Conservation (phyloP, 2,329 filamentous ascomycete genomes). For the Rhinocladiella similis region DNA sequence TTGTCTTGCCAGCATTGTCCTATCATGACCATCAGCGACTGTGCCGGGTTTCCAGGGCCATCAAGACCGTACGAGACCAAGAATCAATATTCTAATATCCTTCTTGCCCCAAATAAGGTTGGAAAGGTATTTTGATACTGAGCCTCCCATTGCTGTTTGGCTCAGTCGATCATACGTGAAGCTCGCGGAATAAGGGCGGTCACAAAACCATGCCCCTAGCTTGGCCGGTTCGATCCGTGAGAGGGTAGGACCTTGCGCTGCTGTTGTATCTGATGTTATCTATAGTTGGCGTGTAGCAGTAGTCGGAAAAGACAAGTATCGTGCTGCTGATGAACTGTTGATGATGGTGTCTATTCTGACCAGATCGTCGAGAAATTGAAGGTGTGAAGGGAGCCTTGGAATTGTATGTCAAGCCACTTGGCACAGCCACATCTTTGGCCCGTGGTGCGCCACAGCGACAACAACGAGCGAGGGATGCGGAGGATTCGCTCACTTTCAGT, state of each 20-base stretch:
- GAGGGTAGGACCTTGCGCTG: neutral
- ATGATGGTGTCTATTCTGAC: no score
- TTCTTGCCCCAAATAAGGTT: constrained; percentile 86
- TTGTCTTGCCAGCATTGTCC: constrained; percentile 99
- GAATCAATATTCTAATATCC: constrained; percentile 93
- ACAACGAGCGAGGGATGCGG: no score
- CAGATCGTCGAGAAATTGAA: no score
- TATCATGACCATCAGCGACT: constrained; percentile 40
- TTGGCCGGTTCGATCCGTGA: neutral
- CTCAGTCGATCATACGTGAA: neutral
- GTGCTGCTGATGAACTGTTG: no score
- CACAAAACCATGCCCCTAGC: constrained; percentile 16
- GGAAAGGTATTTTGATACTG: constrained; percentile 62
- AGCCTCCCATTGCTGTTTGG: constrained; percentile 52
- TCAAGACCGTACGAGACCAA: constrained; percentile 72
- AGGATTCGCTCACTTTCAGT: no score
- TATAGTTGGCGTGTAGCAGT: no score
- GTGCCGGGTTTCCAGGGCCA: neutral
- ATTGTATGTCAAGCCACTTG: no score
- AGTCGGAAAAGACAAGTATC: no score
- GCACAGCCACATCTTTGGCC: no score
- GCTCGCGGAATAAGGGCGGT: constrained; percentile 1
- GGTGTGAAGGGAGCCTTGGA: no score
- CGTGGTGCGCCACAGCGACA: no score
- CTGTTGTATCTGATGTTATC: neutral